phyloP scores from a whole-genome alignment of 495 filamentous ascomycete genomes.

The Podospora pseudoanserina region DNA sequence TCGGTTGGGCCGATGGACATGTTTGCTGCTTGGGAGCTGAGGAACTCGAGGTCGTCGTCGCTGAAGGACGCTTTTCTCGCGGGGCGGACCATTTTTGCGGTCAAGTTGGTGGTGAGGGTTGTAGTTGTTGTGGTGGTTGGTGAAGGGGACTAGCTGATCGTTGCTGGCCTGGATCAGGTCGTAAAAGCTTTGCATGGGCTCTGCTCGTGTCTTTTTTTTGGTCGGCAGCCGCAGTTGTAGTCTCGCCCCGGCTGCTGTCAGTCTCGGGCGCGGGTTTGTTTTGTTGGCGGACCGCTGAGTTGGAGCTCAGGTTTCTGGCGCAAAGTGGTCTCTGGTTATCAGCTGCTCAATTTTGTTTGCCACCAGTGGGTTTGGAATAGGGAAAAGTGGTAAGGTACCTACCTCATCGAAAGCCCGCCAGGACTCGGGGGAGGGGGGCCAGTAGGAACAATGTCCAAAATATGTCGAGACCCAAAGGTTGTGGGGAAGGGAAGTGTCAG shows the following conservation, averaged over 20 bases:
- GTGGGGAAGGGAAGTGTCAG: not conserved
- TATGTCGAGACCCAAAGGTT: not conserved
- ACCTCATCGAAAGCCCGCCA: not conserved
- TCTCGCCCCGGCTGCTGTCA: conserved; percentile 12
- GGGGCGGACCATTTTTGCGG: conserved; percentile 22
- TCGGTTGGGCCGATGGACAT: conserved; percentile 24
- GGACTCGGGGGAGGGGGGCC: not conserved
- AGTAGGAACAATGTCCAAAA: not conserved
- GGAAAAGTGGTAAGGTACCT: not conserved
- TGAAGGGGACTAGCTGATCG: conserved; percentile 21
- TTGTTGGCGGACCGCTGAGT: conserved; percentile 32
- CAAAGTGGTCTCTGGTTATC: conserved; percentile 11
- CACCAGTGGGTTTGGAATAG: not conserved
- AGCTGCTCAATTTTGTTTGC: conserved; percentile 1
- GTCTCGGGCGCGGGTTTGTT: conserved; percentile 33
- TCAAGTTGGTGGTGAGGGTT: not conserved
- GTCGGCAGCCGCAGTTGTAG: not conserved
- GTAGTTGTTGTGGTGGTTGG: not conserved
- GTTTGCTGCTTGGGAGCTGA: conserved; percentile 35
- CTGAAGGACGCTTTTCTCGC: conserved; percentile 28
- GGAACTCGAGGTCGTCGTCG: conserved; percentile 36
- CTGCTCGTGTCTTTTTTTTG: conserved; percentile 14
- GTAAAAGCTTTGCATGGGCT: conserved; percentile 29
- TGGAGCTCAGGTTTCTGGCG: conserved; percentile 36
- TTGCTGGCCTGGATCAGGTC: conserved; percentile 25